Evolutionary conservation across 768 basidiomycete genomes (phyloP).

Genomic region (Trametes meyenii): DNA sequence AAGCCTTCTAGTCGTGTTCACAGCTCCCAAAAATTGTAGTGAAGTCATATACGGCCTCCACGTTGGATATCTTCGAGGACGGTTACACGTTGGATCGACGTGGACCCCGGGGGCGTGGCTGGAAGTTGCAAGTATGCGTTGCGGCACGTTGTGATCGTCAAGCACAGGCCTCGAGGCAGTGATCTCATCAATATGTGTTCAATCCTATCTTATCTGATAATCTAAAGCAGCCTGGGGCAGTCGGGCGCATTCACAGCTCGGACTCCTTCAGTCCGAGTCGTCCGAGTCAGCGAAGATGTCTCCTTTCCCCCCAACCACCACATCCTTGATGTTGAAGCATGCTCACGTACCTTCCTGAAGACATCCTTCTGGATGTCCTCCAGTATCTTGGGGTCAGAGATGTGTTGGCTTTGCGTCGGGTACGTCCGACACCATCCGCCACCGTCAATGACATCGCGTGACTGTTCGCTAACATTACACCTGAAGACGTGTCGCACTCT

Average conservation of each 20-base stretch:
- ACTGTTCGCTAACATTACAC: conserved; percentile 2
- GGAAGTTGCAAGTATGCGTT: background rate
- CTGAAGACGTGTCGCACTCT: conserved; percentile 64
- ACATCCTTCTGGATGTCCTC: conserved; percentile 46
- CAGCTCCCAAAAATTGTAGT: no score
- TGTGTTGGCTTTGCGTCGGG: conserved; percentile 42
- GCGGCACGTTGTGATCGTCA: background rate
- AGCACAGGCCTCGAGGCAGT: background rate
- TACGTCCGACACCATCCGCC: background rate
- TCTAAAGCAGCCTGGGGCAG: conserved; percentile 1
- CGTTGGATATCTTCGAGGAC: no score
- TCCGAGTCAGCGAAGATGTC: conserved; percentile 12
- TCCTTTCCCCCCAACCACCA: conserved; percentile 10
- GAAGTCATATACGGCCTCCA: no score
- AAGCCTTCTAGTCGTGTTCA: no score
- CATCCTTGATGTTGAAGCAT: conserved; percentile 16
- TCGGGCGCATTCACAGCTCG: background rate
- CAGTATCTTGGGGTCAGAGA: conserved; percentile 41
- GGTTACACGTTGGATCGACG: no score
- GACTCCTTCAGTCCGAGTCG: background rate
- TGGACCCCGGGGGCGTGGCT: no score
- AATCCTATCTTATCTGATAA: conserved; percentile 25
- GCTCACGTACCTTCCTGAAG: conserved; percentile 44
- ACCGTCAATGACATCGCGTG: conserved; percentile 2
- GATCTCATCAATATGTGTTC: background rate